phyloP scores from a whole-genome alignment of 2,329 filamentous ascomycete species.

The Cladophialophora psammophila region DNA sequence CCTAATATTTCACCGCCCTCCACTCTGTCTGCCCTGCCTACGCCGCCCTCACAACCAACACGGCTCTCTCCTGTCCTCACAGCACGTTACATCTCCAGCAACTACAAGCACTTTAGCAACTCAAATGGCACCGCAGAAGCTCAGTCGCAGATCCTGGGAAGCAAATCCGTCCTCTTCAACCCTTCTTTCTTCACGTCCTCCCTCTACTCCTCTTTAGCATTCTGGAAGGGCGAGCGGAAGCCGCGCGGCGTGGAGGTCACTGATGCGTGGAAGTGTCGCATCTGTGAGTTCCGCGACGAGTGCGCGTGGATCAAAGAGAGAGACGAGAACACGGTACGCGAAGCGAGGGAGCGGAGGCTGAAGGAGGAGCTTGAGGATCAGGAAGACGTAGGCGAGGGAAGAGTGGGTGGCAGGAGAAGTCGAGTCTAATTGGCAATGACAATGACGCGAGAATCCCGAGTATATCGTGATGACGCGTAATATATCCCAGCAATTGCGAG shows the following conservation, averaged over 20 bases:
- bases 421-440: conserved; percentile 16
- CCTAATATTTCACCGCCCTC: conserved; percentile 34
- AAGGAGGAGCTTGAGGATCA: conserved; percentile 33
- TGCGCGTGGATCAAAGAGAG: conserved; percentile 80
- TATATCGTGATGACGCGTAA: neutral
- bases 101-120: conserved; percentile 33
- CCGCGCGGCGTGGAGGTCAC: conserved; percentile 79
- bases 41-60: conserved; percentile 49
- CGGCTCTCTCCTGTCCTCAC: conserved; percentile 55
- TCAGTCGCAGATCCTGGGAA: conserved; percentile 55
- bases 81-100: conserved; percentile 52
- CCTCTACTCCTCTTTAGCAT: conserved; percentile 73
- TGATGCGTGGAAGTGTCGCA: conserved; percentile 86
- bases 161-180: conserved; percentile 71
- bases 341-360: conserved; percentile 46
- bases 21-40: conserved; percentile 45
- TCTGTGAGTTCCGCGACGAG: conserved; percentile 79
- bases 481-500: neutral
- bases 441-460: neutral
- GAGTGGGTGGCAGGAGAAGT: conserved; percentile 26
- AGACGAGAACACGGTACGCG: conserved; percentile 65
- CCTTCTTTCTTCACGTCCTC: conserved; percentile 69
- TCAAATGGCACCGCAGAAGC: conserved; percentile 28
- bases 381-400: conserved; percentile 11
- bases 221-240: conserved; percentile 81